Base-by-base conservation (phyloP, 2,329 filamentous ascomycete species). In the Colletotrichum lentis region DNA sequence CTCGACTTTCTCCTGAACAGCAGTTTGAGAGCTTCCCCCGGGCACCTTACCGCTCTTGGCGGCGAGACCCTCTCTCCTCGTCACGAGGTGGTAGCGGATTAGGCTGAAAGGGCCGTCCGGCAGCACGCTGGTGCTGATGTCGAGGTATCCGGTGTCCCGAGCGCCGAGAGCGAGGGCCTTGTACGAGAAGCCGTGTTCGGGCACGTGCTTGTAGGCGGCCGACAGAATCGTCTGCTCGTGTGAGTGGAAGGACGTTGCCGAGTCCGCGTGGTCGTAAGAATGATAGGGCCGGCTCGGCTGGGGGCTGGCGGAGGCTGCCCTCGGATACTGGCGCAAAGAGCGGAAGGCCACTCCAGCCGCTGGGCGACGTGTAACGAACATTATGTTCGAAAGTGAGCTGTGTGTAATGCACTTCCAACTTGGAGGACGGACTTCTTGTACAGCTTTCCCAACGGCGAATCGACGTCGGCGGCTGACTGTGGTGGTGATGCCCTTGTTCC, bases 101-200 rank as follows among this genome's bases (percentile, higher is more conserved):
- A 99, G 84, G 73, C 92, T 90, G 80, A 97, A 97, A 24, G 90
- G 86, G 8, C 92, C 93, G 49, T 90, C 85, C 1, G 93, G 89
- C 64, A 99, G 88, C 22, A 97, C 82, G 75, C 93, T 94, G 11
- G 92, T 88, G 67, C 92, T 94, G 67, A 95, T 93, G 76, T 96
- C 92, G 60, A 93, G 88, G 77, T 95, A 97, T 52, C 94, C 94
- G 20, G 90, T 89, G 74, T 97, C 93, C 74, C 89, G 89, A 69
- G 93, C 93, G 69, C 95, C 96, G 24, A 91, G 86, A 50, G 87
- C 86, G 11, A 99, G 85, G 0, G 94, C 84, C 22, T 87, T 84
- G 56, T 84, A 81, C 0, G 93, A 92, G 84, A 98, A 99, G 76
- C 96, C 96, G 77, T 93, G 86, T 58, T 85, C 78, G 20, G 94